Base-by-base conservation (phyloP, 2,329 filamentous ascomycete species). In the Fusarium acutatum region DNA sequence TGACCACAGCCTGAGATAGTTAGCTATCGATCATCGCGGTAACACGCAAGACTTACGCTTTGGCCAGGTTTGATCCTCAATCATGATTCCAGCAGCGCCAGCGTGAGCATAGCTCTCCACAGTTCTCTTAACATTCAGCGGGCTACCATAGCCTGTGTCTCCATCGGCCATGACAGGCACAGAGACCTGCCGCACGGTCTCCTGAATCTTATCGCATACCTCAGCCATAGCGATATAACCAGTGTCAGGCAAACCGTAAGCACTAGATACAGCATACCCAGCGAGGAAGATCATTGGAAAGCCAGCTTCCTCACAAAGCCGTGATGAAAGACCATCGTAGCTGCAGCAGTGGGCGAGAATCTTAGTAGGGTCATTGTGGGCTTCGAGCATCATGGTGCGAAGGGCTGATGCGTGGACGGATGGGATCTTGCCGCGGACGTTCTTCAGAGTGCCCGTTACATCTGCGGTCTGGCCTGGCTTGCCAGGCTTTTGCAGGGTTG, bases 41-140 rank as follows among this genome's bases (percentile, higher is more conserved):
- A 15, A 1, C 5, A 10, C 14, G 12, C 3, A 34, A 26, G 12
- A 63, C 81, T 71, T 77, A 86, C 84, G 76, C 66, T 87, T 87
- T 7, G 85, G 84, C 84, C 84, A 87, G 1, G 82, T 84, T 69
- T 86, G 85, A 58, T 86, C 84, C 64, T 86, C 85, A 64, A 87
- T 85, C 83, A 82, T 81, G 44, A 82, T 64, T 1, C 81, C 81
- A 20, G 82, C 81, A 1, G 81, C 82, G 7, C 81, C 84, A 0
- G 84, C 84, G 8, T 76, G 75, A 0, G 84, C 84, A 72, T 82
- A 86, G 7, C 79, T 79, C 69, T 71, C 69, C 3, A 87, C 85
- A 0, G 85, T 86, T 18, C 84, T 72, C 53, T 80, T 81, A 0
- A 86, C 84, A 40, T 86, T 87, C 75, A 86, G 82, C 6, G 84